Percentiles rank a stretch among this genome's conserved stretches.
These are phyloP conservation scores for Glycine tomentella DNA, from an alignment of 306 rosid species.

Conservation along the genomic window DNA sequence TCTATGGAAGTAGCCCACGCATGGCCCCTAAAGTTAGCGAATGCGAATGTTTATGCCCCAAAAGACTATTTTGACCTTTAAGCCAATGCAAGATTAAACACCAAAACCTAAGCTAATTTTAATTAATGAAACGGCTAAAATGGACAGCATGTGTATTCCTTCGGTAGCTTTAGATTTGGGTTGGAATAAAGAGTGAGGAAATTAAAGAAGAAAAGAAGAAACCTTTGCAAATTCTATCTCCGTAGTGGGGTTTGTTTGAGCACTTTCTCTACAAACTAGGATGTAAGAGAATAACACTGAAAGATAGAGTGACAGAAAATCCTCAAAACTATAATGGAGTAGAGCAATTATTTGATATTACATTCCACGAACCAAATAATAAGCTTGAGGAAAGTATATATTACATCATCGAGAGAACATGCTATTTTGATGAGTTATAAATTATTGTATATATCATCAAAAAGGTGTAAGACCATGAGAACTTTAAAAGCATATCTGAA, in stretches of 20 bases:
- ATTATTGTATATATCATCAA: slow-evolving; percentile 38
- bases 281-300: slow-evolving; percentile 54
- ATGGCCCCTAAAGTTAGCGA: slow-evolving; percentile 54
- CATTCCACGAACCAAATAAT: slow-evolving; percentile 57
- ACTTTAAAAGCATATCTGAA: background rate
- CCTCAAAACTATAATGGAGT: slow-evolving; percentile 55
- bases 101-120: slow-evolving; percentile 10
- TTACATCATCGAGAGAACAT: slow-evolving; percentile 34
- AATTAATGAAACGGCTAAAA: slow-evolving; percentile 47
- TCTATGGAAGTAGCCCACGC: slow-evolving; percentile 56
- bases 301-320: slow-evolving; percentile 53
- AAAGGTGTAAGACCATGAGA: slow-evolving; percentile 21
- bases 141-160: slow-evolving; percentile 47
- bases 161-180: slow-evolving; percentile 71
- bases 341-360: slow-evolving; percentile 50
- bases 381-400: slow-evolving; percentile 52
- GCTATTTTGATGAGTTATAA: slow-evolving; percentile 4
- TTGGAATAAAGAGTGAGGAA: slow-evolving; percentile 79
- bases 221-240: slow-evolving; percentile 59
- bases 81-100: slow-evolving; percentile 24
- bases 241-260: slow-evolving; percentile 70
- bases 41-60: slow-evolving; percentile 29
- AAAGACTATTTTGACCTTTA: slow-evolving; percentile 54
- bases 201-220: slow-evolving; percentile 52
- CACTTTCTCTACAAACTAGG: slow-evolving; percentile 70